A percentile compares a stretch with the other conserved stretches of the same genome.
Evolutionary conservation across 805 yeast genomes (phyloP).

Genomic region (Candida schatavii): DNA sequence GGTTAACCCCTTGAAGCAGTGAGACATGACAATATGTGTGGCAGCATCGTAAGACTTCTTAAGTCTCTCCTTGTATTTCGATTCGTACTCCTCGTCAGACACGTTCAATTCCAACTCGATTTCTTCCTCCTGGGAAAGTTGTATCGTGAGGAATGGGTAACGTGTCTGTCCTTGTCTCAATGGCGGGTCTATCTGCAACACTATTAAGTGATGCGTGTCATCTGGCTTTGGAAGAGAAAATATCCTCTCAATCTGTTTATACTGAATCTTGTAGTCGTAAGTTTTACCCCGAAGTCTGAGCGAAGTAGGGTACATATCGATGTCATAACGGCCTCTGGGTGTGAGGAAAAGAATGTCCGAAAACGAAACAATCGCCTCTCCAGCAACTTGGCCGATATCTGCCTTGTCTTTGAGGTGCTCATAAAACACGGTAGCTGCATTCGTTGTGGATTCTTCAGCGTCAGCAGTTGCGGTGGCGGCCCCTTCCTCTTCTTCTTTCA

Average conservation of each 20-base stretch:
- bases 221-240: constrained; percentile 94
- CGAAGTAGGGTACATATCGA: constrained; percentile 85
- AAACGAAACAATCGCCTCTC: constrained; percentile 92
- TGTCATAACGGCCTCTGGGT: constrained; percentile 98
- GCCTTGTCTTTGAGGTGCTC: constrained; percentile 92
- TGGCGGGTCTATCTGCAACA: constrained; percentile 94
- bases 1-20: constrained; percentile 85
- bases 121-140: constrained; percentile 87
- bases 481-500: constrained; percentile 39
- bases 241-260: constrained; percentile 83
- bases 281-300: constrained; percentile 95
- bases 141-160: constrained; percentile 87
- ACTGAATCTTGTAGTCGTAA: constrained; percentile 93
- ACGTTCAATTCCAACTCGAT: constrained; percentile 85
- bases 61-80: constrained; percentile 70
- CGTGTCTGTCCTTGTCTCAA: constrained; percentile 97
- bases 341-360: constrained; percentile 88
- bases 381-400: constrained; percentile 89
- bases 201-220: constrained; percentile 82
- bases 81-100: constrained; percentile 75
- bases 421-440: constrained; percentile 81
- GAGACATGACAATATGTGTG: constrained; percentile 83
- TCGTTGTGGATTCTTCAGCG: constrained; percentile 45
- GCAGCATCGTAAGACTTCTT: constrained; percentile 77
- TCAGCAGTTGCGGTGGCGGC: constrained; percentile 63